Conservation (phyloP, 106 monocot species). For the Phalaenopsis equestris region DNA sequence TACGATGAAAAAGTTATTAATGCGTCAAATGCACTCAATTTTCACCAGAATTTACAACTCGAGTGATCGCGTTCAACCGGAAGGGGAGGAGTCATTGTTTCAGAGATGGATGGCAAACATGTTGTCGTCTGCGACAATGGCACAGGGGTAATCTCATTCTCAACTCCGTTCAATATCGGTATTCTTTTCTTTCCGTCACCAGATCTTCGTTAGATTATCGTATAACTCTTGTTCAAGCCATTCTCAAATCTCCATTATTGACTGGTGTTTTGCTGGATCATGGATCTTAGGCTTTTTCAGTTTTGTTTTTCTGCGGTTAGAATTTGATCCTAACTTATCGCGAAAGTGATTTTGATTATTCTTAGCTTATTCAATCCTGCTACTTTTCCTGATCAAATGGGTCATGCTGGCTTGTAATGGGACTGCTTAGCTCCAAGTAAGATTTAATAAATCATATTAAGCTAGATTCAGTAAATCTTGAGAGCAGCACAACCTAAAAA, state of each 20-base stretch:
- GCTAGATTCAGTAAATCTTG: no score
- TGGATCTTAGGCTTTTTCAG: neutral
- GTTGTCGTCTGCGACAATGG: conserved; percentile 51
- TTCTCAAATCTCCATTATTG: neutral
- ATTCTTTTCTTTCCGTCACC: neutral
- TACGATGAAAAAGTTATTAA: no score
- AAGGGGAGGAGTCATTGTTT: neutral
- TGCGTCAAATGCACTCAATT: no score
- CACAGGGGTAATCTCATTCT: conserved; percentile 30
- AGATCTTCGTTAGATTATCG: no score
- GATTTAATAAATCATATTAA: no score
- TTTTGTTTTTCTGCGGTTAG: no score
- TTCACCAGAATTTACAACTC: no score
- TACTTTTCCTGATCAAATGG: neutral
- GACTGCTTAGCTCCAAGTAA: no score
- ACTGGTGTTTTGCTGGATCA: neutral
- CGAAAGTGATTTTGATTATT: neutral
- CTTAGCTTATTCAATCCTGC: neutral
- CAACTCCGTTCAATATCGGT: neutral
- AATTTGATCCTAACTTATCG: neutral
- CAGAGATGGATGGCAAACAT: conserved; percentile 30
- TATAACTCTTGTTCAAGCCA: neutral
- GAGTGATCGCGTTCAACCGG: neutral
- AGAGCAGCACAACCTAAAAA: no score
- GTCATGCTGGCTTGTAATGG: no score